Conservation (phyloP, 257 asterid species). For the Fraxinus cuspidata region DNA sequence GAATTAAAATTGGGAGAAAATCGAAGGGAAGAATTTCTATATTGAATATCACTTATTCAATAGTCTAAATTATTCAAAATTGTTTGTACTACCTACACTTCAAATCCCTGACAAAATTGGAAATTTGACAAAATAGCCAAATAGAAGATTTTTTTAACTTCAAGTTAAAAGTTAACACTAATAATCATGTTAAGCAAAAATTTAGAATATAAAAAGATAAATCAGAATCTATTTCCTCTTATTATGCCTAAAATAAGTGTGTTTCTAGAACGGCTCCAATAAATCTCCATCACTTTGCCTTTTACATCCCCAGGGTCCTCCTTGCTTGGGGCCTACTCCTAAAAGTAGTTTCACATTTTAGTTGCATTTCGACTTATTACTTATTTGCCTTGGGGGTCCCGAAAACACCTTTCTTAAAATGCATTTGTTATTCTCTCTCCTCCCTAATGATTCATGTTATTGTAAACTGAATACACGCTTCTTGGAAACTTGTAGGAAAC, state of each 20-base stretch:
- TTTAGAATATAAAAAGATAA: neutral
- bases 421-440: neutral
- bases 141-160: neutral
- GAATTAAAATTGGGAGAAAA: neutral
- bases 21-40: neutral
- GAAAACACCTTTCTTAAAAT: neutral
- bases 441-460: neutral
- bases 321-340: neutral
- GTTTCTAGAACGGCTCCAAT: neutral
- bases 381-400: neutral
- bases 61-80: neutral
- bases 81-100: neutral
- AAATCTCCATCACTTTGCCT: neutral
- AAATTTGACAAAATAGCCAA: neutral
- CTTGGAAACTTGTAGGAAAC: conserved; percentile 41
- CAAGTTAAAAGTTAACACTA: neutral
- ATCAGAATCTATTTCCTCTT: neutral
- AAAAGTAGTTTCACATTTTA: neutral
- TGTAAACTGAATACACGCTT: conserved; percentile 5
- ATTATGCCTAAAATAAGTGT: neutral
- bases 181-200: neutral
- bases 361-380: neutral
- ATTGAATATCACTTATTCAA: neutral
- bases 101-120: neutral
- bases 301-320: neutral